Conservation (phyloP, 805 yeast genomes). For the Suhomyces sp. region DNA sequence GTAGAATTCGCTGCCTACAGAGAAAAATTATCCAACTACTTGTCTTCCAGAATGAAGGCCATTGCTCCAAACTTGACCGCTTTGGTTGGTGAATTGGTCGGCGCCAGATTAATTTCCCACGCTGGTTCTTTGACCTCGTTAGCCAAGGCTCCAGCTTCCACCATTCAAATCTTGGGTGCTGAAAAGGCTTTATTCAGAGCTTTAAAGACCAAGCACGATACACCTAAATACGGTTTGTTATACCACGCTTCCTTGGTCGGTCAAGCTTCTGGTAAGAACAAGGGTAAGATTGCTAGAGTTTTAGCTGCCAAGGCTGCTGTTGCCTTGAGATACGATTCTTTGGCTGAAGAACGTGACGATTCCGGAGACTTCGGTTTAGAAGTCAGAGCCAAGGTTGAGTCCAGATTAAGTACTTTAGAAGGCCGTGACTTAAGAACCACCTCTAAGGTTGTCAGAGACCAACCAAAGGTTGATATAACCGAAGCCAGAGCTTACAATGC, state of each 20-base stretch:
- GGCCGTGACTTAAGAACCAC: constrained; percentile 95
- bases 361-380: constrained; percentile 90
- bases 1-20: constrained; percentile 95
- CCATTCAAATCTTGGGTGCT: constrained; percentile 97
- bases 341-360: constrained; percentile 96
- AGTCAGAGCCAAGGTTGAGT: constrained; percentile 90
- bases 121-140: constrained; percentile 91
- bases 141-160: constrained; percentile 98
- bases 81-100: constrained; percentile 95
- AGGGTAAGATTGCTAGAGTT: constrained; percentile 98
- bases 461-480: constrained; percentile 80
- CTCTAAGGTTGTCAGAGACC: constrained; percentile 75
- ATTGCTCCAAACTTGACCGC: constrained; percentile 97
- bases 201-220: constrained; percentile 95
- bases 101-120: constrained; percentile 97
- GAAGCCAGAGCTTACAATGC: constrained; percentile 89
- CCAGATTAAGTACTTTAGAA: constrained; percentile 90
- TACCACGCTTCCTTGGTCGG: constrained; percentile 97
- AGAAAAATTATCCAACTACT: constrained; percentile 89
- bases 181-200: constrained; percentile 99
- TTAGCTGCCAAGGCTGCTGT: constrained; percentile 98
- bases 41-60: constrained; percentile 94
- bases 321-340: constrained; percentile 92
- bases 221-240: constrained; percentile 96
- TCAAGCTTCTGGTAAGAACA: constrained; percentile 96